Evolutionary conservation across 331 rosid species (phyloP), one percentile per base, ranked within the genome.

Genomic region (Cydonia oblonga): DNA sequence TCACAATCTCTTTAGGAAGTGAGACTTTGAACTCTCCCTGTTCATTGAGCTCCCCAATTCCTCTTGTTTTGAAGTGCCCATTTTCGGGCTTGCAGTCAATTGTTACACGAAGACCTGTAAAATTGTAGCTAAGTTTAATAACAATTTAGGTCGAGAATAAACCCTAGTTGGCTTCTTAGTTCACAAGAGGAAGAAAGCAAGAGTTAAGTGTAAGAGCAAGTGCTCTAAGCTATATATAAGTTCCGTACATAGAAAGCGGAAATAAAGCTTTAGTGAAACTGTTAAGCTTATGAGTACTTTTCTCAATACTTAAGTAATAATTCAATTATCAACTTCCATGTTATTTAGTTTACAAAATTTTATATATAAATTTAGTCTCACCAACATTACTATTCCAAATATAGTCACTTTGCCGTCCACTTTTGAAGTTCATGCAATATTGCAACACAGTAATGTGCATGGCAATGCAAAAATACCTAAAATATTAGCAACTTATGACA

Each of bases 21-120:
- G 81, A 77, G 51, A 91, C 96, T 69, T 76, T 79, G 86, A 93
- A 93, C 63, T 84, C 80, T 6, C 98, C 98, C 68, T 86, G 81
- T 22, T 78, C 78, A 14, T 93, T 87, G 40, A 93, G 80, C 69
- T 79, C 71, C 25, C 93, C 95, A 1, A n/a, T 38, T 16, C 90
- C 98, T 77, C 86, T 86, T 7, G 87, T 89, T 79, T 83, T 80
- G 22, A 86, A 84, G 65, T 74, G 69, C 13, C 97, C 97, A 73
- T 76, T 86, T 61, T 53, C 71, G 52, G 60, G 68, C 59, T 93
- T 93, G 88, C 98, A 93, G 3, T 91, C 97, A 53, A 93, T 70
- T 26, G 87, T 84, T 2, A 91, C 96, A 9, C 58, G 80, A 64
- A 93, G 83, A 54, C 97, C 98, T 93, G 70, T 77, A 68, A 1